Conservation (phyloP, 2,329 filamentous ascomycete species). For the Penicillium carneum region DNA sequence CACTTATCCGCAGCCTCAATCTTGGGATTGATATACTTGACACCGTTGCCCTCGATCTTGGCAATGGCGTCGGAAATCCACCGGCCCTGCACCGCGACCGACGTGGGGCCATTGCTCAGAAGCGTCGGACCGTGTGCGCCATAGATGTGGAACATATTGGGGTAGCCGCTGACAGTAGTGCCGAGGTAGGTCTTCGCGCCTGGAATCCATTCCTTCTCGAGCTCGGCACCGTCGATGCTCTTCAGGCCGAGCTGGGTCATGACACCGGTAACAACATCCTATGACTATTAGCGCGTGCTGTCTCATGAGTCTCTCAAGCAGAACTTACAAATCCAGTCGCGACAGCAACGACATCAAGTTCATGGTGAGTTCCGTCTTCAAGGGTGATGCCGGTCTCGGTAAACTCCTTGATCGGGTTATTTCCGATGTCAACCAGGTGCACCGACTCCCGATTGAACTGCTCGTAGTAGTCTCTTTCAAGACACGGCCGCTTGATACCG, state of each 20-base stretch:
- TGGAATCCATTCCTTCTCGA: constrained; percentile 49
- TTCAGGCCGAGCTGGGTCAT: constrained; percentile 52
- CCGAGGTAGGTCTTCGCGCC: constrained; percentile 55
- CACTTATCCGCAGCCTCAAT: constrained; percentile 57
- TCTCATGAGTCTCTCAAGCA: neutral
- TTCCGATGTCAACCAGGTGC: constrained; percentile 55
- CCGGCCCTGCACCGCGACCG: constrained; percentile 63
- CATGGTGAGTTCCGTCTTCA: constrained; percentile 47
- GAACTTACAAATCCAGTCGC: constrained; percentile 53
- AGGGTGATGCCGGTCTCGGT: constrained; percentile 52
- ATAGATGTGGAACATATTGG: constrained; percentile 63
- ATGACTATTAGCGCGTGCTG: neutral
- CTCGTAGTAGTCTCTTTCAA: constrained; percentile 62
- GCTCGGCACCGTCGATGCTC: constrained; percentile 41
- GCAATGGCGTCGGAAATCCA: constrained; percentile 63
- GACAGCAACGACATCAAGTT: constrained; percentile 53
- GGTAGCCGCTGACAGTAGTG: constrained; percentile 52
- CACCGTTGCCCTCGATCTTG: constrained; percentile 55
- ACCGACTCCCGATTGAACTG: constrained; percentile 57
- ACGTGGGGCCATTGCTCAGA: constrained; percentile 63
- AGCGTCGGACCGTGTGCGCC: constrained; percentile 65
- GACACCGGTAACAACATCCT: constrained; percentile 52
- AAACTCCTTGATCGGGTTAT: constrained; percentile 54
- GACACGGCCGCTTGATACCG: constrained; percentile 59
- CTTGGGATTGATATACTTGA: constrained; percentile 62